A percentile compares a stretch with the other conserved stretches of the same genome.
These are phyloP conservation scores for Irpex lacteus DNA, from an alignment of 1,284 basidiomycete genomes.

Conservation along the genomic window DNA sequence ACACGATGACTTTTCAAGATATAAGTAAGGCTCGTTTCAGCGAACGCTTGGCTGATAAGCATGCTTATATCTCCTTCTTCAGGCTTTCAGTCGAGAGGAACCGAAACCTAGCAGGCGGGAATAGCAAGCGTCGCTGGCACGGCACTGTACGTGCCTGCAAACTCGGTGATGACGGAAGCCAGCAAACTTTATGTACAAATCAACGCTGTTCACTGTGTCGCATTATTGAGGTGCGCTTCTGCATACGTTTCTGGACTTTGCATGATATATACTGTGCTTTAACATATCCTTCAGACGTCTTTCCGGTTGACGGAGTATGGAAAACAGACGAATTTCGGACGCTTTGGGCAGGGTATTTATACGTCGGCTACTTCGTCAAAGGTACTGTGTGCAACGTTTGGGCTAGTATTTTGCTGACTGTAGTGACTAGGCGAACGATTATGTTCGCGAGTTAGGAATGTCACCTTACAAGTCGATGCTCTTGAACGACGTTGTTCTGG, in stretches of 20 bases:
- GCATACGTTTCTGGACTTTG: too few relatives aligned
- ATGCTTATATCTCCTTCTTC: too few relatives aligned
- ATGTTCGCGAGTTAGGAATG: constrained; percentile 13
- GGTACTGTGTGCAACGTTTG: too few relatives aligned
- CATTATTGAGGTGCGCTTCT: constrained; percentile 15
- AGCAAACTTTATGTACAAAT: constrained; percentile 1
- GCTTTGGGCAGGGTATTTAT: constrained; percentile 18
- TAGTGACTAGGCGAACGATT: constrained; percentile 17
- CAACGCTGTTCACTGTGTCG: constrained; percentile 11
- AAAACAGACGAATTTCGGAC: constrained; percentile 11
- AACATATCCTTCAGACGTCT: constrained; percentile 15
- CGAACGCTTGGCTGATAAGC: too few relatives aligned
- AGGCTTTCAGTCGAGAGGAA: constrained; percentile 12
- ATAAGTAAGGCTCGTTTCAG: constrained; percentile 17
- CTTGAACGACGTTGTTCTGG: constrained; percentile 25
- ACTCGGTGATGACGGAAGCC: constrained; percentile 9
- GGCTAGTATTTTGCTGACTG: too few relatives aligned
- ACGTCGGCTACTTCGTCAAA: constrained; percentile 20
- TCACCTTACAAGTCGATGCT: constrained; percentile 22
- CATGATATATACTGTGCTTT: too few relatives aligned
- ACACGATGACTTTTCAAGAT: constrained; percentile 18
- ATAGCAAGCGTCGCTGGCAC: constrained; percentile 14
- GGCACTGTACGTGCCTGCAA: constrained; percentile 14
- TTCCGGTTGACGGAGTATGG: constrained; percentile 10
- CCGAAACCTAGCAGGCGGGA: constrained; percentile 5